phyloP scores from a whole-genome alignment of 495 filamentous ascomycete species.

The Aspergillus cavernicola region DNA sequence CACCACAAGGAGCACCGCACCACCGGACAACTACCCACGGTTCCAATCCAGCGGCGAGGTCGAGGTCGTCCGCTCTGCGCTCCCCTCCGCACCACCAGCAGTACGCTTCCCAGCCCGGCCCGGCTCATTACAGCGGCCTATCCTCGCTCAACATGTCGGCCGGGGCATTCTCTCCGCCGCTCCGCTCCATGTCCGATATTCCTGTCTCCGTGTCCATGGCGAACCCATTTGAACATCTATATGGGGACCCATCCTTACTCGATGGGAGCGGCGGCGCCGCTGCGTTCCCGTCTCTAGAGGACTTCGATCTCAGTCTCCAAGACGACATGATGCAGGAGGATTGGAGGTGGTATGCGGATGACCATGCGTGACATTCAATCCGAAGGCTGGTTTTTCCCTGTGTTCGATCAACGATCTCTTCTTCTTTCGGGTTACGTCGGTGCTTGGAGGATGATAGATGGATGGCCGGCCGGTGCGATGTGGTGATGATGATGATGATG shows the following conservation, averaged over 20 bases:
- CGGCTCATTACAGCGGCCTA: not conserved
- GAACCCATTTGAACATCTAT: conserved; percentile 12
- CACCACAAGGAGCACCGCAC: conserved; percentile 8
- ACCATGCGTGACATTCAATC: not conserved
- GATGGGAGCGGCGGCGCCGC: conserved; percentile 7
- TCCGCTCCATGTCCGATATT: conserved; percentile 13
- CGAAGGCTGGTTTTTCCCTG: too few relatives aligned
- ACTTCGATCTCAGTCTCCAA: conserved; percentile 14
- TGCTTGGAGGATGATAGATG: too few relatives aligned
- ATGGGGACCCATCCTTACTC: not conserved
- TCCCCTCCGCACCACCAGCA: not conserved
- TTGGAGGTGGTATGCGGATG: conserved; percentile 21
- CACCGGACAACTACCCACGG: not conserved
- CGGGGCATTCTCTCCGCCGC: conserved; percentile 8
- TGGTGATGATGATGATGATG: too few relatives aligned
- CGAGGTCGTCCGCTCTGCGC: not conserved
- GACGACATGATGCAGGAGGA: conserved; percentile 12
- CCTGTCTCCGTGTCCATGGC: conserved; percentile 16
- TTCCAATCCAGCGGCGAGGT: not conserved
- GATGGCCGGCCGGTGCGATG: too few relatives aligned
- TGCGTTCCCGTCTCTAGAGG: conserved; percentile 15
- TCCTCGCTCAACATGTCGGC: not conserved
- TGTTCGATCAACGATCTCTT: too few relatives aligned
- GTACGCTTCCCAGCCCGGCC: not conserved
- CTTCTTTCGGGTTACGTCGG: too few relatives aligned